Conservation (phyloP, 805 yeast genomes). For the Teunomyces gatunensis region DNA sequence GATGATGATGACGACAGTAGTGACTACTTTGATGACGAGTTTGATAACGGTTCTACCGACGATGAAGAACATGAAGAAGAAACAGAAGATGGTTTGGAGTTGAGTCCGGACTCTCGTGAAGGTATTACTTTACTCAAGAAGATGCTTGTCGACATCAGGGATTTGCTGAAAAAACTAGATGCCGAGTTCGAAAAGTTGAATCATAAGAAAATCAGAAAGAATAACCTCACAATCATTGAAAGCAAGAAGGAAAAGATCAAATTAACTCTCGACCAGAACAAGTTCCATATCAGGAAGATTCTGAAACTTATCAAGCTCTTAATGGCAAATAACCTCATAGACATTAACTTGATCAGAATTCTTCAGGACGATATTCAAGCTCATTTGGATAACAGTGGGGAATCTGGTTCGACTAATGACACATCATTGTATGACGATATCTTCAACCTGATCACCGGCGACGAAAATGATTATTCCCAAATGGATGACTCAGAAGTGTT, state of each 20-base stretch:
- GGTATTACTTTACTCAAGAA: constrained; percentile 32
- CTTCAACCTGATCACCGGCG: constrained; percentile 18
- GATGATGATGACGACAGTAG: constrained; percentile 23
- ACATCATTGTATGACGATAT: constrained; percentile 43
- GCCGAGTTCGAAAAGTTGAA: constrained; percentile 40
- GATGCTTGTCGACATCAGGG: constrained; percentile 27
- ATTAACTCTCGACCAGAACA: constrained; percentile 25
- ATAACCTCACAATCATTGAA: constrained; percentile 33
- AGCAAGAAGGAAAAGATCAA: constrained; percentile 42
- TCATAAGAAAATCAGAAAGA: constrained; percentile 38
- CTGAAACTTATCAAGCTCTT: constrained; percentile 29
- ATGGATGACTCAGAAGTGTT: constrained; percentile 12
- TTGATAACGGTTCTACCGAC: constrained; percentile 21
- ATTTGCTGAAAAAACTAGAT: constrained; percentile 37
- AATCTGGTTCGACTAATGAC: constrained; percentile 37
- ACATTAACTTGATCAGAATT: constrained; percentile 30
- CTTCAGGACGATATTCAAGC: constrained; percentile 40
- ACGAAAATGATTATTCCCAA: constrained; percentile 10
- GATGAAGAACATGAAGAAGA: constrained; percentile 14
- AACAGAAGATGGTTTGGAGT: constrained; percentile 12
- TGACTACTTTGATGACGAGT: constrained; percentile 23
- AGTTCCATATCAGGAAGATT: constrained; percentile 37
- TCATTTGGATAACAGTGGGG: constrained; percentile 37
- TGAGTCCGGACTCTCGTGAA: constrained; percentile 34
- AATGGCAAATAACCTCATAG: constrained; percentile 23